Evolutionary conservation across 192 early-diverging fungal species (phyloP), one percentile per base, ranked within the genome.

Genomic region (Paraglomus brasilianum): DNA sequence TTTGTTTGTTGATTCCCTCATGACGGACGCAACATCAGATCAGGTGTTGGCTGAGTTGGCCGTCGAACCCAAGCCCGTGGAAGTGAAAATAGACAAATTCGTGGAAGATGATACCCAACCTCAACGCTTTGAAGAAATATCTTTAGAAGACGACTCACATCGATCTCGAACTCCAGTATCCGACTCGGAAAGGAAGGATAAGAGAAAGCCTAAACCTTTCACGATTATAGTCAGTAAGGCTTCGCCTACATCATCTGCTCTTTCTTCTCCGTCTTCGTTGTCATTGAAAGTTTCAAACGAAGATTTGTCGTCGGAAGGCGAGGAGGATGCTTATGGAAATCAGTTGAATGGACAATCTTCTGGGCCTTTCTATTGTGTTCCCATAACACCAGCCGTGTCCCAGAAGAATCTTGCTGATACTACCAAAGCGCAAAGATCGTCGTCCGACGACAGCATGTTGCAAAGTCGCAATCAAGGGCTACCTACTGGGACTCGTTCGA

Each of bases 141-240:
- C 52, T 7, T 55, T 55, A 17, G 52, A 55, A 55, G 52, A 55
- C 24, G 8, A 8, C 8, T 6, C n/a, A 6, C 17, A 24, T 21
- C n/a, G 52, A 11, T 17, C 17, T 21, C n/a, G 17, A 55, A 55
- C 52, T 55, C 52, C 52, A 17, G 17, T 55, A 8, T 17, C 17
- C n/a, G 52, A 55, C 8, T 15, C 24, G 5, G 52, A 55, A 55
- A 47, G 15, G 15, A 55, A 55, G 17, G 52, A 55, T 21, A 55
- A 55, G 52, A 55, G 24, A 55, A 55, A 17, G 17, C 52, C 52
- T 6, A 55, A 55, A 55, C 52, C 24, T 55, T 55, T 55, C 17
- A 21, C 52, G 6, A 7, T 55, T 11, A 24, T 55, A 21, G 24
- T 55, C 7, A 55, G 52, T 55, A 55, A 55, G 24, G 8, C 52